A percentile compares a stretch with the other conserved stretches of the same genome.
Evolutionary conservation across 768 basidiomycete species (phyloP).

Genomic region (Lactarius indigo): DNA sequence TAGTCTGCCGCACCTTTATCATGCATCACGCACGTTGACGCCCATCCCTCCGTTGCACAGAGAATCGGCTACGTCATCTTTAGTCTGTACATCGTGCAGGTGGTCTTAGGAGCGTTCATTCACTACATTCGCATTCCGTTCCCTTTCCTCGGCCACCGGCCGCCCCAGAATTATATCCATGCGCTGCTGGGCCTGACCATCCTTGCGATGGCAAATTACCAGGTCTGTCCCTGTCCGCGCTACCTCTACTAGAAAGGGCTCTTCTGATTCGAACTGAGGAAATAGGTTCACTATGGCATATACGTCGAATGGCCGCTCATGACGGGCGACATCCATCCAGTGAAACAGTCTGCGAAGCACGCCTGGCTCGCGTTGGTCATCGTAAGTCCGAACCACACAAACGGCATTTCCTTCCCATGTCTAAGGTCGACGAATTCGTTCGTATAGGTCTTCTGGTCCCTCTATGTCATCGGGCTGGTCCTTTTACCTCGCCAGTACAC

Average conservation of each 20-base stretch:
- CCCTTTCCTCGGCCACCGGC: constrained; percentile 33
- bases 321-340: constrained; percentile 16
- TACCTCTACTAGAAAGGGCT: neutral
- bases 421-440: neutral
- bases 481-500: constrained; percentile 16
- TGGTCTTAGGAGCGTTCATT: constrained; percentile 46
- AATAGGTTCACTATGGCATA: constrained; percentile 13
- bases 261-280: neutral
- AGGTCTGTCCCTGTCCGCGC: constrained; percentile 30
- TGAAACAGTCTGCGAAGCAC: constrained; percentile 10
- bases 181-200: constrained; percentile 51
- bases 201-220: constrained; percentile 49
- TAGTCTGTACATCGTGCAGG: constrained; percentile 50
- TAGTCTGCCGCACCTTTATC: neutral
- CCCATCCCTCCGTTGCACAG: constrained; percentile 31
- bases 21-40: neutral
- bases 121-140: constrained; percentile 48
- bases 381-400: constrained; percentile 1
- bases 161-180: constrained; percentile 42
- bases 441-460: constrained; percentile 15
- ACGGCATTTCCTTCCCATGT: neutral
- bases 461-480: constrained; percentile 13
- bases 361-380: constrained; percentile 22
- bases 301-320: constrained; percentile 24
- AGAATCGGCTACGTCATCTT: constrained; percentile 51